Conservation (phyloP, 768 basidiomycete genomes). For the Pulveroboletus frians region DNA sequence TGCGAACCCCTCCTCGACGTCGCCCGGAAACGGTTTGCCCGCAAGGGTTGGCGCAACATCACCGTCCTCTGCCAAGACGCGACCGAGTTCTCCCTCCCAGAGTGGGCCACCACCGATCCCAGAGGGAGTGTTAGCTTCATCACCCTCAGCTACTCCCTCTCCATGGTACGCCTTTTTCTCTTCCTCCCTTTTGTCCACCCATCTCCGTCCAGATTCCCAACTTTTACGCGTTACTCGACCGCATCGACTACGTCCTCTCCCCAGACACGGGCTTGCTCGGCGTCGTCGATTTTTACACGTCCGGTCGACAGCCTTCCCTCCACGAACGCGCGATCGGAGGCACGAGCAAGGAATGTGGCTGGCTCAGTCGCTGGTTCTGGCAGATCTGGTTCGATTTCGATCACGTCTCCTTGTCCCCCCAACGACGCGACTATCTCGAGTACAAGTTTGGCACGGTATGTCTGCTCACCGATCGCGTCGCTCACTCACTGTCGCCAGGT, state of each 20-base stretch:
- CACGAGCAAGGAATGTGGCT: slow-evolving; percentile 53
- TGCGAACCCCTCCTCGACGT: slow-evolving; percentile 69
- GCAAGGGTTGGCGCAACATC: slow-evolving; percentile 69
- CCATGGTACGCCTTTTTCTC: slow-evolving; percentile 38
- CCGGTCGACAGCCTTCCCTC: slow-evolving; percentile 47
- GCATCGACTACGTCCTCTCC: slow-evolving; percentile 59
- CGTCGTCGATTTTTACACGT: slow-evolving; percentile 74
- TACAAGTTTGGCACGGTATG: slow-evolving; percentile 70
- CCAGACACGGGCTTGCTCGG: slow-evolving; percentile 55
- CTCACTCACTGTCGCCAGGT: slow-evolving; percentile 28
- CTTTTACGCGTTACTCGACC: slow-evolving; percentile 62
- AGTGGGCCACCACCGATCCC: slow-evolving; percentile 46
- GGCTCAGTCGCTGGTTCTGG: slow-evolving; percentile 75
- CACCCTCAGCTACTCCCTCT: slow-evolving; percentile 53
- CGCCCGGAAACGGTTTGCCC: slow-evolving; percentile 60
- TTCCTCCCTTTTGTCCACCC: not conserved
- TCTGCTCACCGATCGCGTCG: slow-evolving; percentile 1
- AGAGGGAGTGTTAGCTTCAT: slow-evolving; percentile 52
- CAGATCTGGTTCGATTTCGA: slow-evolving; percentile 65
- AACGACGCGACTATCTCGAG: slow-evolving; percentile 67
- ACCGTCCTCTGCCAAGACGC: slow-evolving; percentile 71
- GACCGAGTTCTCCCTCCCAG: slow-evolving; percentile 57
- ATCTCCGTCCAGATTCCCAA: slow-evolving; percentile 44
- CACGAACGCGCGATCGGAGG: slow-evolving; percentile 63
- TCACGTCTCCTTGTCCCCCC: slow-evolving; percentile 49